Conservation (phyloP, 352 stramenopile genomes). For the Globisporangium rhizosaccharum region DNA sequence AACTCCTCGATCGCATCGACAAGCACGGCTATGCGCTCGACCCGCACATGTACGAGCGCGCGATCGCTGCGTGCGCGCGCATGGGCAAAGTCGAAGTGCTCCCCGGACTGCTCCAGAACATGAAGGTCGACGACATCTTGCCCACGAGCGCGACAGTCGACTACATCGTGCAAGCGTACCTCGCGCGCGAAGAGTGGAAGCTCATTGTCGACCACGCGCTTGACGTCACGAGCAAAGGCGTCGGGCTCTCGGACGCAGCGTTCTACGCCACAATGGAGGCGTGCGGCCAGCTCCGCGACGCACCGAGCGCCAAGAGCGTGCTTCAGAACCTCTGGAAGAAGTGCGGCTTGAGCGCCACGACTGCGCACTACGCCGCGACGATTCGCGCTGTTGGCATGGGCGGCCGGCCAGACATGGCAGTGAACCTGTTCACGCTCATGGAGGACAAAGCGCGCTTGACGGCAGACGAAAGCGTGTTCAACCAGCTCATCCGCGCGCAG, state of each 20-base stretch:
- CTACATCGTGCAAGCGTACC: slow-evolving; percentile 74
- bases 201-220: slow-evolving; percentile 48
- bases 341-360: slow-evolving; percentile 19
- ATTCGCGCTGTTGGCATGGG: slow-evolving; percentile 71
- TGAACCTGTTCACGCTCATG: slow-evolving; percentile 61
- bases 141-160: slow-evolving; percentile 68
- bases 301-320: slow-evolving; percentile 40
- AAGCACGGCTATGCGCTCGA: slow-evolving; percentile 49
- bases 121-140: slow-evolving; percentile 60
- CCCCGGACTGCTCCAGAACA: slow-evolving; percentile 67
- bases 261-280: slow-evolving; percentile 73
- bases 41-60: slow-evolving; percentile 69
- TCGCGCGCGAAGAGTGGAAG: slow-evolving; percentile 61
- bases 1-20: slow-evolving; percentile 66
- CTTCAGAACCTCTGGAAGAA: slow-evolving; percentile 33
- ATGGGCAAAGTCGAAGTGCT: slow-evolving; percentile 80
- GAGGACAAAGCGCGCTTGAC: slow-evolving; percentile 41
- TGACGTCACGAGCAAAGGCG: slow-evolving; percentile 34
- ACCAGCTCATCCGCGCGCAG: slow-evolving; percentile 74
- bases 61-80: slow-evolving; percentile 71
- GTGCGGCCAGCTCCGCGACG: slow-evolving; percentile 56
- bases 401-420: slow-evolving; percentile 39
- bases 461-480: slow-evolving; percentile 48
- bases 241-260: slow-evolving; percentile 56
- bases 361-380: slow-evolving; percentile 39